Evolutionary conservation across 495 filamentous ascomycete species (phyloP).

Genomic region (Extremus antarcticus): DNA sequence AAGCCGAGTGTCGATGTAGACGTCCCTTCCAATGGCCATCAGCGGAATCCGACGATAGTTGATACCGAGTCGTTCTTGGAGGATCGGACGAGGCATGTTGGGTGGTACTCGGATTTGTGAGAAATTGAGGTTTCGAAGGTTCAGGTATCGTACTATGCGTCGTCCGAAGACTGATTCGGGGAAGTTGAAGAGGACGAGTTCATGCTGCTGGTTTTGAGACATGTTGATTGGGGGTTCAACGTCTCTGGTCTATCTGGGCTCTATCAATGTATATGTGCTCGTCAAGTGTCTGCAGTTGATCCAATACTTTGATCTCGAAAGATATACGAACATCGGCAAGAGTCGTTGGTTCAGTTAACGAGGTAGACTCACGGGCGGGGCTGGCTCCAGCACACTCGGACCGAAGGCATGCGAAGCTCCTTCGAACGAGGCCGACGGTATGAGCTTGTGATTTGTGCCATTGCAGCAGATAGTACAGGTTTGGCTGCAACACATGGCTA

Average conservation of each 20-base stretch:
- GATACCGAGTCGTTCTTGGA: constrained; percentile 20
- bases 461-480: too few relatives aligned
- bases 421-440: too few relatives aligned
- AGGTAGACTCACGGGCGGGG: too few relatives aligned
- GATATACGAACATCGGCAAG: too few relatives aligned
- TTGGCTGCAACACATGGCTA: neutral
- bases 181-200: neutral
- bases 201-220: neutral
- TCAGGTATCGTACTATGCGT: neutral
- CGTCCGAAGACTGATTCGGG: neutral
- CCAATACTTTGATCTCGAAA: too few relatives aligned
- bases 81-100: constrained; percentile 47
- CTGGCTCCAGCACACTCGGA: too few relatives aligned
- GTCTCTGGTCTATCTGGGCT: too few relatives aligned
- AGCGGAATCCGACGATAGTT: neutral
- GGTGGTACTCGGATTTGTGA: constrained; percentile 28
- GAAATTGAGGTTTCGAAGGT: neutral
- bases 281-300: too few relatives aligned
- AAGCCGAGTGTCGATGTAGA: constrained; percentile 23
- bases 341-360: too few relatives aligned
- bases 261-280: too few relatives aligned
- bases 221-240: neutral
- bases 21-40: neutral
- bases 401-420: too few relatives aligned
- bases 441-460: too few relatives aligned